These are phyloP conservation scores for Gnaphalium uliginosum DNA, from an alignment of 129 eudicot species.

Conservation along the genomic window DNA sequence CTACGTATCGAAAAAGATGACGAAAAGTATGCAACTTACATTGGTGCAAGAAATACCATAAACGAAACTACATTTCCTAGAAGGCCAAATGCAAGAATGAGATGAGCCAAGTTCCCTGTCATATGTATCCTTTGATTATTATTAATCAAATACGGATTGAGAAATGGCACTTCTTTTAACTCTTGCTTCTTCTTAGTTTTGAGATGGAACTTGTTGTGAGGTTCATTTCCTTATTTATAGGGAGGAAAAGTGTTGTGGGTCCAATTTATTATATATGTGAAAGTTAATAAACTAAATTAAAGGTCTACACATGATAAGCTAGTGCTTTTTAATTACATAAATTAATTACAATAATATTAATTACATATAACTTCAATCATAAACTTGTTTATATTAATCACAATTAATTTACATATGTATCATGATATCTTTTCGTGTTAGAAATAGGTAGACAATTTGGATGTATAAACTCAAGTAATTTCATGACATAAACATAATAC, in stretches of 20 bases:
- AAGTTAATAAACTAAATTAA: not conserved
- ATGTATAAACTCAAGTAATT: not conserved
- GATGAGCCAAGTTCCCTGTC: slow-evolving; percentile 42
- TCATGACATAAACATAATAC: not conserved
- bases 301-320: too few species aligned
- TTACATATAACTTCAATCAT: too few species aligned
- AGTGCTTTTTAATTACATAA: too few species aligned
- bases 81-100: slow-evolving; percentile 73
- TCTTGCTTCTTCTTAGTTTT: slow-evolving; percentile 14
- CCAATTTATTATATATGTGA: too few species aligned
- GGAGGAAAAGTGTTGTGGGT: slow-evolving; percentile 12
- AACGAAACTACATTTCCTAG: slow-evolving; percentile 82
- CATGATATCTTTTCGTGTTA: not conserved
- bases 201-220: slow-evolving; percentile 14
- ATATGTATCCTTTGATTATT: slow-evolving; percentile 33
- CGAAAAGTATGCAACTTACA: slow-evolving; percentile 36
- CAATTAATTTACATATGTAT: not conserved
- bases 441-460: not conserved
- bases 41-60: slow-evolving; percentile 73
- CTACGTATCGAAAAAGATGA: not conserved
- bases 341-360: too few species aligned
- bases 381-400: too few species aligned
- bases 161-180: not conserved
- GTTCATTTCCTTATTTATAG: slow-evolving; percentile 40
- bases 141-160: too few species aligned